Evolutionary conservation across 179 eudicot species (phyloP).

Genomic region (Silene coronaria): DNA sequence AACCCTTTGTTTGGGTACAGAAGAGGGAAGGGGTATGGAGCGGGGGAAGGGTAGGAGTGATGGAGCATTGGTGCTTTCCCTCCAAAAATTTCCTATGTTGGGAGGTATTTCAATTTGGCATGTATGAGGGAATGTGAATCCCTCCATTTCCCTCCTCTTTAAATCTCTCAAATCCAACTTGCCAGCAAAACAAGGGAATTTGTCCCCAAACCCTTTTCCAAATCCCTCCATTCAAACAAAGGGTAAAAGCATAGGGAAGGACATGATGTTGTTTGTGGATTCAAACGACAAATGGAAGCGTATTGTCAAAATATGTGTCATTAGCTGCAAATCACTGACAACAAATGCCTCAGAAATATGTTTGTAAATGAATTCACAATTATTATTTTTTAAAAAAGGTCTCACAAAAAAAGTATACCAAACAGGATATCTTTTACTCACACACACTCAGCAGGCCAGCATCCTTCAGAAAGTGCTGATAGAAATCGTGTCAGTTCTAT

Average conservation of each 20-base stretch:
- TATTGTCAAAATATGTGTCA: constrained; percentile 1
- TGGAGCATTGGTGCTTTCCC: not conserved
- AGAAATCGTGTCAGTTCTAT: constrained; percentile 57
- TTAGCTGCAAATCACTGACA: not conserved
- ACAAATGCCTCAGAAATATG: not conserved
- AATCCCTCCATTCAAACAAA: not conserved
- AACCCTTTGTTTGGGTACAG: too few species aligned
- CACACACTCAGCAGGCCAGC: constrained; percentile 99
- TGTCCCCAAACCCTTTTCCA: too few species aligned
- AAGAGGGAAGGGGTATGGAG: too few species aligned
- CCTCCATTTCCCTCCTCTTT: too few species aligned
- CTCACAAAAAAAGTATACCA: constrained; percentile 4
- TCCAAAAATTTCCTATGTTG: not conserved
- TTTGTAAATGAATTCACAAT: not conserved
- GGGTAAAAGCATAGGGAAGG: not conserved
- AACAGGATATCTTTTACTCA: constrained; percentile 28
- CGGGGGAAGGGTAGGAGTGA: not conserved
- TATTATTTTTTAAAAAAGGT: too few species aligned
- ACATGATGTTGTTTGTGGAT: not conserved
- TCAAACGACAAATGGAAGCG: not conserved
- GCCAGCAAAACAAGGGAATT: too few species aligned
- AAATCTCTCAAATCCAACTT: too few species aligned
- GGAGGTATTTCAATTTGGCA: not conserved
- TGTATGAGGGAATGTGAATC: not conserved
- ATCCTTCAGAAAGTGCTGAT: constrained; percentile 84